These are phyloP conservation scores for Aegilops speltoides DNA, from an alignment of 176 grass and related monocot genomes.

Conservation along the genomic window DNA sequence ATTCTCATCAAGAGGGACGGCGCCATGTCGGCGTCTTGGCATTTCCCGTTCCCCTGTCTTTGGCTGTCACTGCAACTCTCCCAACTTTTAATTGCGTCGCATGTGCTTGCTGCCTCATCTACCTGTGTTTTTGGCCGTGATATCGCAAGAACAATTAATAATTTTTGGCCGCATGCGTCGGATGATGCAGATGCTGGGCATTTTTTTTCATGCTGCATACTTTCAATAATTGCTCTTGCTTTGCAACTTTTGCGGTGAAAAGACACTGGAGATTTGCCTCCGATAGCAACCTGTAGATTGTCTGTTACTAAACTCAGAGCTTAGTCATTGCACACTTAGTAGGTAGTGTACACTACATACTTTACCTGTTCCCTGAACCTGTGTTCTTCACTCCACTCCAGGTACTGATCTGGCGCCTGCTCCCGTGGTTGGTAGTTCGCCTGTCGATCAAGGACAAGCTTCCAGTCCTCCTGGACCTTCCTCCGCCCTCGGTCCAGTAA, in stretches of 20 bases:
- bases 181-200: neutral
- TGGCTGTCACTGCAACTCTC: neutral
- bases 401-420: constrained; percentile 49
- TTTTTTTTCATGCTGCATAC: neutral
- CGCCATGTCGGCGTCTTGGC: constrained; percentile 32
- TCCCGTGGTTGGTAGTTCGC: constrained; percentile 33
- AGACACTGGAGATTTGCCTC: neutral
- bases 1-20: neutral
- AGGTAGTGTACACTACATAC: neutral
- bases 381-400: constrained; percentile 28
- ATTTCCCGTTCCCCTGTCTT: neutral
- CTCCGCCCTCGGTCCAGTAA: constrained; percentile 28
- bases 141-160: neutral
- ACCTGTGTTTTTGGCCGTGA: neutral
- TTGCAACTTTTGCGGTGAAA: neutral
- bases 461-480: constrained; percentile 51
- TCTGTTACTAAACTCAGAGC: neutral
- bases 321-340: neutral
- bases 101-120: neutral
- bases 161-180: neutral
- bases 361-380: constrained; percentile 17
- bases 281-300: neutral
- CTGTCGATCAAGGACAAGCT: constrained; percentile 38
- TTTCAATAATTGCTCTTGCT: neutral
- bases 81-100: neutral